Evolutionary conservation across 192 early-diverging fungal species (phyloP), one percentile per base, ranked within the genome.

Genomic region (Podochytrium sp.): DNA sequence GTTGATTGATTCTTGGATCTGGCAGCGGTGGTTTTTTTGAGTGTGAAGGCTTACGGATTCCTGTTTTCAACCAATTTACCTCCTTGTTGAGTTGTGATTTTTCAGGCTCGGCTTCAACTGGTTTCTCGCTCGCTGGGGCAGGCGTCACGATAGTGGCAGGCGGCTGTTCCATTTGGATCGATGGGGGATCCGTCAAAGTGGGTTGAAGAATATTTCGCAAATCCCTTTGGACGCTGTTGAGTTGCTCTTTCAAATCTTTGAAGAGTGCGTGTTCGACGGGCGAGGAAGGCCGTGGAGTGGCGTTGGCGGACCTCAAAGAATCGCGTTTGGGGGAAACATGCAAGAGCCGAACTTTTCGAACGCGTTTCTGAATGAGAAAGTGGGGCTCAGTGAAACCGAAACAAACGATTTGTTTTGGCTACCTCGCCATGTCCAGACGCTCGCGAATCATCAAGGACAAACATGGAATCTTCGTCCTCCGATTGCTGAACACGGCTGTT

Each of bases 1-100:
- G 35, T 68, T 51, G 2, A 68, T n/a, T 20, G 66, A 51, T n/a
- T 35, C 51, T 35, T 56, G 66, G 29, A 68, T 20, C 40, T 51
- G 12, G n/a, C n/a, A n/a, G n/a, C n/a, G n/a, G n/a, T n/a, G n/a
- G n/a, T n/a, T n/a, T n/a, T n/a, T n/a, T n/a, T n/a, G n/a, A n/a
- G n/a, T n/a, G n/a, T n/a, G n/a, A n/a, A n/a, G n/a, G n/a, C n/a
- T n/a, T 57, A 12, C 55, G 25, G 55, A 27, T n/a, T 57, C 20
- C 12, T 27, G 12, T 57, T 27, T 10, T n/a, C 10, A 27, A 12
- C n/a, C 43, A 20, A 14, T 14, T 20, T 30, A 57, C 55, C 55
- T 57, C 55, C 25, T 57, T 57, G 29, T 12, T 57, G n/a, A 30
- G 20, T n/a, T n/a, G 10, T 57, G 55, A 12, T 30, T 57, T 57